Evolutionary conservation across 1,139 yeast genomes (phyloP).

Genomic region (Hyphopichia pseudoburtonii): DNA sequence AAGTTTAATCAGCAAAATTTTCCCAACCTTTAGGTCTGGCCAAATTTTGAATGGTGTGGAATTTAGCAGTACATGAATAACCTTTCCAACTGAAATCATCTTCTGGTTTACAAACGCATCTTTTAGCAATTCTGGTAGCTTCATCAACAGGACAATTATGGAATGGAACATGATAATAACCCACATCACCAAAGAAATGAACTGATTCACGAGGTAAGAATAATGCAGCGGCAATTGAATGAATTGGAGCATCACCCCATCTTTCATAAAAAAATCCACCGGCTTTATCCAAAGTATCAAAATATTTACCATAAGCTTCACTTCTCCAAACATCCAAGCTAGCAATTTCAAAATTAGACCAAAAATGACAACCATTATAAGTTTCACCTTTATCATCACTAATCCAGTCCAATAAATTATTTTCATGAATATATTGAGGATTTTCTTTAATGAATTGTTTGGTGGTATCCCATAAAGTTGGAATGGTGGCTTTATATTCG

Average conservation of each 20-base stretch:
- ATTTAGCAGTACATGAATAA: conserved; percentile 80
- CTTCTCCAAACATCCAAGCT: conserved; percentile 72
- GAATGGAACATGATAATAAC: conserved; percentile 80
- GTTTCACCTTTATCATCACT: conserved; percentile 66
- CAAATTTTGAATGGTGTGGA: conserved; percentile 59
- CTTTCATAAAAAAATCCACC: conserved; percentile 92
- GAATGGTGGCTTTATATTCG: conserved; percentile 78
- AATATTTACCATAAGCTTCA: conserved; percentile 66
- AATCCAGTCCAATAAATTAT: conserved; percentile 72
- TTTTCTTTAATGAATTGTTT: conserved; percentile 62
- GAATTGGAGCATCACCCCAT: conserved; percentile 95
- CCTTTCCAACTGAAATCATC: conserved; percentile 86
- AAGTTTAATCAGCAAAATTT: conserved; percentile 36
- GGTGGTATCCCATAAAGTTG: conserved; percentile 79
- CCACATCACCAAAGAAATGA: conserved; percentile 81
- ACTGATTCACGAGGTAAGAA: conserved; percentile 64
- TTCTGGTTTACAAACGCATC: conserved; percentile 70
- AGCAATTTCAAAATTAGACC: conserved; percentile 87
- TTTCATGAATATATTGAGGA: conserved; percentile 63
- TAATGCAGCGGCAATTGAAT: conserved; percentile 81
- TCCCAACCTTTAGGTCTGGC: conserved; percentile 81
- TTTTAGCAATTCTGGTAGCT: conserved; percentile 48
- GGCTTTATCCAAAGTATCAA: conserved; percentile 69
- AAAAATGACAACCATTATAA: conserved; percentile 81
- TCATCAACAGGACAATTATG: conserved; percentile 74